Evolutionary conservation across 1,284 basidiomycete genomes (phyloP).

Genomic region (Apiotrichum brassicae): DNA sequence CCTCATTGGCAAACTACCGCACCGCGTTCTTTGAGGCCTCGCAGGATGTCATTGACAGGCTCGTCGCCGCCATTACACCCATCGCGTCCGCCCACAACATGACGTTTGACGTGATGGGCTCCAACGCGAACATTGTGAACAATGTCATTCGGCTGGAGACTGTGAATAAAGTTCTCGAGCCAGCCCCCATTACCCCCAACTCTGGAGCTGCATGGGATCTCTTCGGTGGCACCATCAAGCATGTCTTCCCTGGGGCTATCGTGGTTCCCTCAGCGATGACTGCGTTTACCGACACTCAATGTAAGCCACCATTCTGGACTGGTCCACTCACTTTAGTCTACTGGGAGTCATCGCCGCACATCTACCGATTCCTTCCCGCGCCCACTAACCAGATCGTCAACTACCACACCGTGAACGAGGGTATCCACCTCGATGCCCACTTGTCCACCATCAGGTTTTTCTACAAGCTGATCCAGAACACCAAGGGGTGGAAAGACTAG

Average conservation of each 20-base stretch:
- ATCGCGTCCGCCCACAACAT: constrained; percentile 11
- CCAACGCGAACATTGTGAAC: constrained; percentile 9
- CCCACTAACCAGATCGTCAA: constrained; percentile 9
- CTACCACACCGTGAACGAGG: constrained; percentile 27
- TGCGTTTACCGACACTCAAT: constrained; percentile 17
- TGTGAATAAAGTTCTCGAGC: constrained; percentile 10
- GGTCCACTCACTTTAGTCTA: constrained; percentile 4
- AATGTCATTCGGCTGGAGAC: constrained; percentile 16
- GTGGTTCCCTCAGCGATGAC: constrained; percentile 20
- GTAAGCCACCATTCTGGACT: constrained; percentile 1
- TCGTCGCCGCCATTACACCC: constrained; percentile 7
- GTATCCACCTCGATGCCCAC: constrained; percentile 22
- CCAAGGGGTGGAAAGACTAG: constrained; percentile 11
- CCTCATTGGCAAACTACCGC: constrained; percentile 16
- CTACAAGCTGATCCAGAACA: constrained; percentile 18
- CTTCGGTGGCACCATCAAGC: constrained; percentile 18
- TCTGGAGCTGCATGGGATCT: constrained; percentile 12
- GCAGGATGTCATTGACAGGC: constrained; percentile 11
- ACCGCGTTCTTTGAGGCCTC: constrained; percentile 18
- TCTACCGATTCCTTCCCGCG: constrained; percentile 28
- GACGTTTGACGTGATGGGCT: constrained; percentile 14
- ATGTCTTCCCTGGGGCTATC: constrained; percentile 14
- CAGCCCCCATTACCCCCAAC: constrained; percentile 17
- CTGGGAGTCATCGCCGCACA: constrained; percentile 20
- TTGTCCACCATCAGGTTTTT: constrained; percentile 19